phyloP scores from a whole-genome alignment of 106 monocot genomes.

The Dendrobium nobile region DNA sequence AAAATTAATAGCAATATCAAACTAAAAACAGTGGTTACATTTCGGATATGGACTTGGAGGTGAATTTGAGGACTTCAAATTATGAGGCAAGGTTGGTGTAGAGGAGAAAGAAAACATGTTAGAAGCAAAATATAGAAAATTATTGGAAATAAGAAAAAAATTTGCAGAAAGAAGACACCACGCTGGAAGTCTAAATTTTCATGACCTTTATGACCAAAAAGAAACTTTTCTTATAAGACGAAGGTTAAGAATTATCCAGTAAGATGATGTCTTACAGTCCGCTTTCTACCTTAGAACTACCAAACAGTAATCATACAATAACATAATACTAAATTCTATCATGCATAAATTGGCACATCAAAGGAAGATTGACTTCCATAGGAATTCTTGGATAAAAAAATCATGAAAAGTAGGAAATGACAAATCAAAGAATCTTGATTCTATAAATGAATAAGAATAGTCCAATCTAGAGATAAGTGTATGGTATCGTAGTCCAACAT shows the following conservation, averaged over 20 bases:
- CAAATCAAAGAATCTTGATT: neutral
- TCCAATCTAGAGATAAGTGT: neutral
- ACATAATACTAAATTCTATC: neutral
- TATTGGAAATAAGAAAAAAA: neutral
- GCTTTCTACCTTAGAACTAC: neutral
- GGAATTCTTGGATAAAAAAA: neutral
- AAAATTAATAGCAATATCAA: too few species aligned
- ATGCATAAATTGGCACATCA: neutral
- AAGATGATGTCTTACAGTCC: neutral
- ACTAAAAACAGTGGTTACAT: too few species aligned
- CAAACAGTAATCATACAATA: neutral
- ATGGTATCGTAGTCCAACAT: neutral
- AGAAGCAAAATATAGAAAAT: neutral
- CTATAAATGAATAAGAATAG: neutral
- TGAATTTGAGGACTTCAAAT: too few species aligned
- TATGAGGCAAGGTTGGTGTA: too few species aligned
- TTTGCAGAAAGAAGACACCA: neutral
- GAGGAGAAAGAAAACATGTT: too few species aligned
- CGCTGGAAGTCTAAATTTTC: neutral
- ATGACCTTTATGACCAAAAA: neutral
- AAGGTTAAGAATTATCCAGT: neutral
- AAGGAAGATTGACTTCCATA: neutral
- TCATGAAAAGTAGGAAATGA: neutral
- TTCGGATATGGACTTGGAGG: too few species aligned
- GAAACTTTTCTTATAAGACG: neutral